Base-by-base conservation (phyloP, 352 stramenopile genomes). In the Peronospora belbahrii region DNA sequence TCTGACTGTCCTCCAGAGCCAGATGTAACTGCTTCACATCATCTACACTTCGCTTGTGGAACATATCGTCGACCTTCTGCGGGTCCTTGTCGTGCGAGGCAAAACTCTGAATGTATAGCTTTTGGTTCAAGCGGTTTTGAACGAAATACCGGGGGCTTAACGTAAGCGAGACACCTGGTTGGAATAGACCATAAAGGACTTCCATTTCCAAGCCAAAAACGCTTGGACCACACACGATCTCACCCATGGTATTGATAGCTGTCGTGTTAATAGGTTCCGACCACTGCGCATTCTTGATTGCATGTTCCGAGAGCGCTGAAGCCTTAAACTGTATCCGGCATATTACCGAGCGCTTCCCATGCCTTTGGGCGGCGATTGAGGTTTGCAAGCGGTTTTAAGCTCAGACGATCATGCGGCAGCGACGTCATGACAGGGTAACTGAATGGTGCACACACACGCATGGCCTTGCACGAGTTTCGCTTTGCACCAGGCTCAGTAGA, bases 241-340 rank as follows among this genome's bases (percentile, higher is more conserved):
- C 79, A 27, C 79, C 82, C 22, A 82, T 74, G 6, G 82, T 94
- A 38, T 91, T 90, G n/a, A 94, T 79, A 0, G 82, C 81, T 7
- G 82, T 85, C 33, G 74, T 83, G 51, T 94, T 94, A 55, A 91
- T 77, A 0, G 75, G 71, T 44, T 91, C 77, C 0, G 77, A 88
- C 79, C 80, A 94, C n/a, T 65, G 51, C 6, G 65, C 70, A n/a
- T 65, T 63, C 44, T 80, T 62, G n/a, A 84, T 49, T 2, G 76
- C 62, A 33, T 87, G 71, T n/a, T 87, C 69, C 3, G 66, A 77
- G 7, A 89, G 48, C 14, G 64, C 17, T 23, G 72, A 76, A 19
- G 51, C 18, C 7, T 64, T 63, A 52, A 72, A 88, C 65, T 6
- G 69, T 53, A 7, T 67, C 51, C 14, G 73, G 62, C 22, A 87